These are phyloP conservation scores for Lentinula edodes DNA, from an alignment of 768 basidiomycete species.

Conservation along the genomic window DNA sequence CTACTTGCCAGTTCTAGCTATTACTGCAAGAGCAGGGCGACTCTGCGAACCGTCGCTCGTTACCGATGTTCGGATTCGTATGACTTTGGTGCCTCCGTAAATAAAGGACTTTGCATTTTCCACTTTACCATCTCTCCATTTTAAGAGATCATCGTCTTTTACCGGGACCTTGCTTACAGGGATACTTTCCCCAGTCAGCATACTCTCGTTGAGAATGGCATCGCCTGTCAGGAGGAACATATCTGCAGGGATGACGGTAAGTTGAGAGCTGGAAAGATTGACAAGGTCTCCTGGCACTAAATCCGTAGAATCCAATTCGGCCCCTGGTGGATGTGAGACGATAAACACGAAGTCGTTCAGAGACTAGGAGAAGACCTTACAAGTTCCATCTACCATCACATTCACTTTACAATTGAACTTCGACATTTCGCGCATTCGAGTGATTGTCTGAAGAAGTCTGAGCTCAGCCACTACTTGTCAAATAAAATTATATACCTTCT, in stretches of 20 bases:
- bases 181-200: constrained; percentile 98
- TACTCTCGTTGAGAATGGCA: constrained; percentile 97
- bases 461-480: constrained; percentile 1
- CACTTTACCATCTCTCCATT: constrained; percentile 66
- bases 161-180: constrained; percentile 89
- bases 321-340: constrained; percentile 41
- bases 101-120: constrained; percentile 81
- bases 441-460: constrained; percentile 54
- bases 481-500: constrained; percentile 49
- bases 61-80: constrained; percentile 70
- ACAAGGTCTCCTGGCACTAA: constrained; percentile 92
- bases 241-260: constrained; percentile 81
- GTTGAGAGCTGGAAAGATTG: constrained; percentile 74
- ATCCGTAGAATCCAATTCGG: constrained; percentile 62
- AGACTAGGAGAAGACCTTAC: constrained; percentile 38
- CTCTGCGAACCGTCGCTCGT: constrained; percentile 45
- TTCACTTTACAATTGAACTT: constrained; percentile 75
- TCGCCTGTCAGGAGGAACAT: constrained; percentile 91
- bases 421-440: constrained; percentile 95
- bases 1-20: constrained; percentile 74
- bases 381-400: constrained; percentile 63
- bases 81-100: constrained; percentile 86
- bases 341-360: not conserved
- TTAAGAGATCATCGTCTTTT: constrained; percentile 69
- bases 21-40: constrained; percentile 70